Conservation (phyloP, 768 basidiomycete species). For the Leccinum variicolor region DNA sequence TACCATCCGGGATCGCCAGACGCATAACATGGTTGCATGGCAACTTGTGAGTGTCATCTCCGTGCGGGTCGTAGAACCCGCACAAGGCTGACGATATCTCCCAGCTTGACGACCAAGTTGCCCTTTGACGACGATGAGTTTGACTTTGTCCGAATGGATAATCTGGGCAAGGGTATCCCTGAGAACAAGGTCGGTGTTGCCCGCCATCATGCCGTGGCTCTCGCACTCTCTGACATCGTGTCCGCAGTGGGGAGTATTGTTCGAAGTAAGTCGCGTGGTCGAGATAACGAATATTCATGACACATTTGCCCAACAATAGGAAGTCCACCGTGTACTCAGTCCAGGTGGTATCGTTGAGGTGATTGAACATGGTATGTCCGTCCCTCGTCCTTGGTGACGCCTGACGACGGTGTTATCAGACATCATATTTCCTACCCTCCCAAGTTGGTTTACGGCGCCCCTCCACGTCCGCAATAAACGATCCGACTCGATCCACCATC, state of each 20-base stretch:
- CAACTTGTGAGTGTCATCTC: slow-evolving; percentile 57
- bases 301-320: slow-evolving; percentile 39
- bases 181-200: slow-evolving; percentile 58
- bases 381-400: neutral
- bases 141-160: slow-evolving; percentile 73
- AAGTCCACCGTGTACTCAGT: slow-evolving; percentile 65
- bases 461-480: slow-evolving; percentile 52
- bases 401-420: slow-evolving; percentile 39
- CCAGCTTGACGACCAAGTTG: slow-evolving; percentile 67
- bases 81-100: neutral
- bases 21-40: slow-evolving; percentile 74
- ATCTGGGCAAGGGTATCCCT: slow-evolving; percentile 63
- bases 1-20: slow-evolving; percentile 48
- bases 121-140: slow-evolving; percentile 84
- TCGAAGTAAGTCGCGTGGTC: slow-evolving; percentile 44
- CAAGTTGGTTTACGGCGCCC: slow-evolving; percentile 74
- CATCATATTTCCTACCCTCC: slow-evolving; percentile 70
- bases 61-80: neutral
- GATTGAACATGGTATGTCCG: slow-evolving; percentile 61
- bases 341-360: slow-evolving; percentile 72
- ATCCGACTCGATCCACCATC: slow-evolving; percentile 47
- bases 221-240: slow-evolving; percentile 1
- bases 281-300: slow-evolving; percentile 1
- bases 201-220: neutral
- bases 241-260: slow-evolving; percentile 60